Conservation (phyloP, 192 early-diverging fungal genomes). For the Thamnidium elegans region DNA sequence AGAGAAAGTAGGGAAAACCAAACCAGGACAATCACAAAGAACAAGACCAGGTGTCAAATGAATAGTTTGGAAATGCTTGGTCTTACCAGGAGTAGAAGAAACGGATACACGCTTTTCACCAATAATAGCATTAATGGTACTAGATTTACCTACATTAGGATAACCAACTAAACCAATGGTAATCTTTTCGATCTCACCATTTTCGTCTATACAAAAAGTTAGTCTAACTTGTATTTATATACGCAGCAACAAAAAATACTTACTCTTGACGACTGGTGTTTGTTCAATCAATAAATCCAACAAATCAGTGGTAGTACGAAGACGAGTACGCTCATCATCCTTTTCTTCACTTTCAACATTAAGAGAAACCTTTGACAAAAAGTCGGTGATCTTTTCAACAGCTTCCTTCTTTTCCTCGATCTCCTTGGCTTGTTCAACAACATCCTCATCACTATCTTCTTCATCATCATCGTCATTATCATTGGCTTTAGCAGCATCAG, state of each 20-base stretch:
- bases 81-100: slow-evolving; percentile 96
- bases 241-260: background rate
- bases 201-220: slow-evolving; percentile 23
- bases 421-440: slow-evolving; percentile 7
- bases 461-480: slow-evolving; percentile 29
- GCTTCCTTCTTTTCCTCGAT: slow-evolving; percentile 17
- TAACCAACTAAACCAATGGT: slow-evolving; percentile 98
- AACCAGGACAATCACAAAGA: slow-evolving; percentile 98
- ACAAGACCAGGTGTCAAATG: slow-evolving; percentile 80
- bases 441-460: slow-evolving; percentile 23
- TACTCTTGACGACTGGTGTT: slow-evolving; percentile 43
- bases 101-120: slow-evolving; percentile 94
- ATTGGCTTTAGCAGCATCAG: slow-evolving; percentile 24
- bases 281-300: slow-evolving; percentile 50
- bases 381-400: slow-evolving; percentile 26
- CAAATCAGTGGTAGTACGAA: slow-evolving; percentile 50
- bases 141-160: slow-evolving; percentile 99
- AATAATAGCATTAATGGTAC: slow-evolving; percentile 95
- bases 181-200: slow-evolving; percentile 37
- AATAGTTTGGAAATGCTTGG: slow-evolving; percentile 99
- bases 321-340: slow-evolving; percentile 50
- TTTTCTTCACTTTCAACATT: slow-evolving; percentile 45
- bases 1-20: slow-evolving; percentile 98
- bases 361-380: slow-evolving; percentile 22
- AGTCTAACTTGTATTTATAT: background rate